phyloP scores from a whole-genome alignment of 2,329 filamentous ascomycete genomes.

The Fusarium sp. region DNA sequence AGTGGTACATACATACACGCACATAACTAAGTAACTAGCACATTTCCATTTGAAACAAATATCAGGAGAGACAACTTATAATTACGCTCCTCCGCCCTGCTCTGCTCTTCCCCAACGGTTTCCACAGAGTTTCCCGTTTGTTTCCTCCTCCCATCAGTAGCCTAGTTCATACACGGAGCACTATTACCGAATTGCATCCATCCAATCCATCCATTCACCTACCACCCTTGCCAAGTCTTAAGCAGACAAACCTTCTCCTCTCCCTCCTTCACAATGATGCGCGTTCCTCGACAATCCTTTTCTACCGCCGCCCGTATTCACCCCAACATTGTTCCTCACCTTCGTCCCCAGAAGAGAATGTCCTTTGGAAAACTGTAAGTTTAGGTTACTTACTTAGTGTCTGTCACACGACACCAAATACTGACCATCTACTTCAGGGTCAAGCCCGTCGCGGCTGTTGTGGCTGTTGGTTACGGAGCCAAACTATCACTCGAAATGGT shows the following conservation, averaged over 20 bases:
- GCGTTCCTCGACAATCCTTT: constrained; percentile 45
- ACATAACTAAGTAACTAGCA: not conserved
- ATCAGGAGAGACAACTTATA: constrained; percentile 35
- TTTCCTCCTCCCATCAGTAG: constrained; percentile 34
- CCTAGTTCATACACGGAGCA: constrained; percentile 38
- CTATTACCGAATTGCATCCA: constrained; percentile 31
- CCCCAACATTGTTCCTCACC: constrained; percentile 49
- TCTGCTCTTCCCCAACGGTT: constrained; percentile 30
- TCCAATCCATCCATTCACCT: not conserved
- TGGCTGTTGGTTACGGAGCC: constrained; percentile 53
- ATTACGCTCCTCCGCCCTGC: constrained; percentile 24
- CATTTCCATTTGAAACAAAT: constrained; percentile 9
- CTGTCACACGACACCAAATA: constrained; percentile 9
- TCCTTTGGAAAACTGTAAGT: constrained; percentile 44
- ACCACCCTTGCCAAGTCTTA: constrained; percentile 34
- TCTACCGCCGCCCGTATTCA: constrained; percentile 49
- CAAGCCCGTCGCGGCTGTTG: constrained; percentile 51
- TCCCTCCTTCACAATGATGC: constrained; percentile 45
- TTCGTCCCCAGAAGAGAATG: constrained; percentile 47
- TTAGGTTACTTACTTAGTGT: not conserved
- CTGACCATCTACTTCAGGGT: constrained; percentile 46
- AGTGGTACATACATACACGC: not conserved
- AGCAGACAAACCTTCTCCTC: constrained; percentile 17
- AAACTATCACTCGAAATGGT: constrained; percentile 52
- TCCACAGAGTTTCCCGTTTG: constrained; percentile 7